Percentiles rank a stretch among this genome's conserved stretches.
phyloP scores from a whole-genome alignment of 1,284 basidiomycete genomes.

The Ustanciosporium gigantosporum region DNA sequence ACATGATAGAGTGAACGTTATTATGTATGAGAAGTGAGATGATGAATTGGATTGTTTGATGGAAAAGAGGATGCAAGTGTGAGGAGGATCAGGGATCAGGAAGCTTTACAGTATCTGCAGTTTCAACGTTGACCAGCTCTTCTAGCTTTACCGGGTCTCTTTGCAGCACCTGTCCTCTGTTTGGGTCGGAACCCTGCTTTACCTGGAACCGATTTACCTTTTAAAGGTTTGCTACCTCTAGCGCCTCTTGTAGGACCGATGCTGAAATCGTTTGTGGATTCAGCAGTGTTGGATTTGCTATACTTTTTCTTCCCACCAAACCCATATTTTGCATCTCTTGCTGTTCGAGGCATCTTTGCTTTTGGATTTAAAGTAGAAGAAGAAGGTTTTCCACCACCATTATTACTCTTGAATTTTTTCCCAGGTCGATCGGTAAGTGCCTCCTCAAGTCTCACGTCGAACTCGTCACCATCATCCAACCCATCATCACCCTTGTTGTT shows the following conservation, averaged over 20 bases:
- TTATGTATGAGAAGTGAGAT: too few species aligned
- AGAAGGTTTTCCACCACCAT: constrained; percentile 5
- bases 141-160: constrained; percentile 32
- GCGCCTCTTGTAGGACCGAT: constrained; percentile 24
- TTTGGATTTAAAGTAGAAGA: too few species aligned
- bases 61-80: too few species aligned
- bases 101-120: too few species aligned
- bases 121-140: constrained; percentile 15
- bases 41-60: too few species aligned
- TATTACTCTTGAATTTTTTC: constrained; percentile 5
- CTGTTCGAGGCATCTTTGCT: constrained; percentile 48
- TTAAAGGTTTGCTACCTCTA: constrained; percentile 10
- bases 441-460: constrained; percentile 74
- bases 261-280: constrained; percentile 53
- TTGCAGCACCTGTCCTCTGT: constrained; percentile 27
- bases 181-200: constrained; percentile 32
- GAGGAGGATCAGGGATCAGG: too few species aligned
- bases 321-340: constrained; percentile 55
- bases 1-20: too few species aligned
- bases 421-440: constrained; percentile 48
- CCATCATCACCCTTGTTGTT: constrained; percentile 38
- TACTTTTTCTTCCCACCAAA: constrained; percentile 57
- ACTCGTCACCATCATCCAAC: constrained; percentile 67
- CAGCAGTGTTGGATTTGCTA: constrained; percentile 54
- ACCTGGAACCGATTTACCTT: constrained; percentile 6